A percentile compares a stretch with the other conserved stretches of the same genome.
Evolutionary conservation across 2,329 filamentous ascomycete genomes (phyloP).

Genomic region (Penicillium sp.): DNA sequence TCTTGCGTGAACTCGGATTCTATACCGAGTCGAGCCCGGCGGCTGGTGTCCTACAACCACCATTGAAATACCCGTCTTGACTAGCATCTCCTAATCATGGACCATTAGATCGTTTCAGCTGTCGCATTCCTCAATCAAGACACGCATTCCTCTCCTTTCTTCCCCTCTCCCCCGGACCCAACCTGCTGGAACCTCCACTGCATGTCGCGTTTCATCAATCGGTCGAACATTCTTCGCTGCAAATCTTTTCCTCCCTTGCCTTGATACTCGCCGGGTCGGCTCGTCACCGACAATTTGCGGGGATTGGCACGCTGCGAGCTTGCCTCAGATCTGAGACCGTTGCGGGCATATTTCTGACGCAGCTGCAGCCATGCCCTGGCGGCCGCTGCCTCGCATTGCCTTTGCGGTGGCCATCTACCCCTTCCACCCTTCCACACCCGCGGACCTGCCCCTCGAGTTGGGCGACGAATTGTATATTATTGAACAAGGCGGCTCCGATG

Average conservation of each 20-base stretch:
- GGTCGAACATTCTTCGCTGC: constrained; percentile 23
- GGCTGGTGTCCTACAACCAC: neutral
- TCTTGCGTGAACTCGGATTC: too few species aligned
- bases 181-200: constrained; percentile 12
- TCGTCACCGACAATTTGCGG: constrained; percentile 21
- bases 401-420: constrained; percentile 96
- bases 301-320: constrained; percentile 21
- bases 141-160: constrained; percentile 23
- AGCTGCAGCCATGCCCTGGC: constrained; percentile 73
- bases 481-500: constrained; percentile 79
- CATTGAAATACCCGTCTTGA: neutral
- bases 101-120: constrained; percentile 16
- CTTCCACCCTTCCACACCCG: constrained; percentile 76
- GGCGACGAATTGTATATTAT: constrained; percentile 99
- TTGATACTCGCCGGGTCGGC: constrained; percentile 9
- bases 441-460: constrained; percentile 92
- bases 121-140: constrained; percentile 16
- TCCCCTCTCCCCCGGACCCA: constrained; percentile 9
- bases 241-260: constrained; percentile 11
- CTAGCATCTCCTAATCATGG: constrained; percentile 12
- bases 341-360: constrained; percentile 2
- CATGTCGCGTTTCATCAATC: constrained; percentile 27
- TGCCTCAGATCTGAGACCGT: constrained; percentile 6
- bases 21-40: too few species aligned
- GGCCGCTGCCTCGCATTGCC: constrained; percentile 90